Base-by-base conservation (phyloP, 2,329 filamentous ascomycete species). In the Simplicillium aogashimaense region DNA sequence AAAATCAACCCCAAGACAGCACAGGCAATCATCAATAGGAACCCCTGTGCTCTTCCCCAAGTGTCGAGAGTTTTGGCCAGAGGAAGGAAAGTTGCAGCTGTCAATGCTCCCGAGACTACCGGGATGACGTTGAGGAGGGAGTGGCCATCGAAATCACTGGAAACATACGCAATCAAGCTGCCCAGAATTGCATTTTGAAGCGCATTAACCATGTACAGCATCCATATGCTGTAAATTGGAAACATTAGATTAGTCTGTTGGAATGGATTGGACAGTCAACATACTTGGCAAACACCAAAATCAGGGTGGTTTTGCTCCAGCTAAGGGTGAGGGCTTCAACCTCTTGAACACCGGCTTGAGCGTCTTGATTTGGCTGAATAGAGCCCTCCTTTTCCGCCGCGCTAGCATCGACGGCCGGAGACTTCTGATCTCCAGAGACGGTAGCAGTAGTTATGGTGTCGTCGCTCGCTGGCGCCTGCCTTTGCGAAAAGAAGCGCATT, bases 61-160 rank as follows among this genome's bases (percentile, higher is more conserved):
- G 81, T 60, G 53, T 83, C 74, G 36, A 81, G 64, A 10, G 79
- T 58, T 52, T 81, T 82, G 28, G 78, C 55, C 56, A 79, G 66
- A 2, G 78, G 76, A 4, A 81, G 72, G 50, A 79, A 80, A 29
- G 74, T 65, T 3, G 78, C 73, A 31, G 76, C 78, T 45, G 65
- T 58, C 51, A 79, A 72, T 42, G 70, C 60, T 46, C 60, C 64
- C 4, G 73, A 58, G 1, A 81, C 67, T 32, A 79, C 71, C 35
- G 64, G 60, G 39, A 76, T 71, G 34, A 72, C 64, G 3, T 68
- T 65, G 30, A 74, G 55, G 6, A 78, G 61, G 6, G 72, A 76
- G 49, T 79, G 76, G 3, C 61, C 54, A 31, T 64, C 50, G 45
- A 70, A 80, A 18, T 59, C 63, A 49, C 67, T 74, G 13, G 70